These are phyloP conservation scores for Penicillium thymicola DNA, from an alignment of 2,329 filamentous ascomycete genomes.

Conservation along the genomic window DNA sequence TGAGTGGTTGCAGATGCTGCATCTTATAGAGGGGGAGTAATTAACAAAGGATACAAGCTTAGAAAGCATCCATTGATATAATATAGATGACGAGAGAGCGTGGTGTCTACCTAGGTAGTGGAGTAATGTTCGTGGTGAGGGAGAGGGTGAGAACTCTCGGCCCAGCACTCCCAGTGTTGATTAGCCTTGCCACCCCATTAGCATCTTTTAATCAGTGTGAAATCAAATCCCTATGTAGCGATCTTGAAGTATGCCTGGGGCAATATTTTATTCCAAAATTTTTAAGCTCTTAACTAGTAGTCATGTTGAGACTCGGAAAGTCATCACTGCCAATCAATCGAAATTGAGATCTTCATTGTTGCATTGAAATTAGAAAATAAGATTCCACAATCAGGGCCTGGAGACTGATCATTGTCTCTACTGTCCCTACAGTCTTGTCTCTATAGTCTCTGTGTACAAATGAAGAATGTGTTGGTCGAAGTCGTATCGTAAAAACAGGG, in stretches of 20 bases:
- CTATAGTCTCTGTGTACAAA: too few relatives aligned
- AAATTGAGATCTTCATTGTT: neutral
- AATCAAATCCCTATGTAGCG: too few relatives aligned
- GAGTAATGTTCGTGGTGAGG: neutral
- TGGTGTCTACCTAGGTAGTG: neutral
- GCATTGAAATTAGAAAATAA: neutral
- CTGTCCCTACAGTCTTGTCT: too few relatives aligned
- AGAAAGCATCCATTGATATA: neutral
- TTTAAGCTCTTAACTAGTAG: neutral
- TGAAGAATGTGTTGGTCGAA: too few relatives aligned
- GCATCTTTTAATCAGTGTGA: neutral
- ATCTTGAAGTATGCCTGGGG: neutral
- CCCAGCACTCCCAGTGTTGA: neutral
- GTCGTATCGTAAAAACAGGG: too few relatives aligned
- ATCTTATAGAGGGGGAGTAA: neutral
- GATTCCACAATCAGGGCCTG: neutral
- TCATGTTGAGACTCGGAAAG: neutral
- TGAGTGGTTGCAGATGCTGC: neutral
- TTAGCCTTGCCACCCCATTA: neutral
- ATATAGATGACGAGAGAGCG: neutral
- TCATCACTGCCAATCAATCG: neutral
- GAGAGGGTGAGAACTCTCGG: neutral
- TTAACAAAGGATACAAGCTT: neutral
- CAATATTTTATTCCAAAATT: neutral
- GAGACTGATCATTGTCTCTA: neutral